Percentiles rank a stretch among this genome's conserved stretches.
Conservation (phyloP, 2,329 filamentous ascomycete species). For the Dactylonectria macrodidyma region DNA sequence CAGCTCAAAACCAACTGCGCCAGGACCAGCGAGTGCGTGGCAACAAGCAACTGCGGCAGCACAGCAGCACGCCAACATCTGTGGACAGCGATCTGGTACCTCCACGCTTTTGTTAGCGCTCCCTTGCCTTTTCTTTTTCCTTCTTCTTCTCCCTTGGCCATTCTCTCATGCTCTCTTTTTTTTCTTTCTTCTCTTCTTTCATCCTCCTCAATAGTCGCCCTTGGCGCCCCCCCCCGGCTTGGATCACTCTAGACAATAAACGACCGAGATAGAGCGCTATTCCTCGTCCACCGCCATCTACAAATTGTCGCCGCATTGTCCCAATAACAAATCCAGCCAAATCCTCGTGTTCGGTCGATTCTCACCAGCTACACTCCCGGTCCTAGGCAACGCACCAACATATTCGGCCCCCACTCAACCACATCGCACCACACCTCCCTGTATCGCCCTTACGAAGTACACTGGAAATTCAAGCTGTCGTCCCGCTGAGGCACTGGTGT, state of each 20-base stretch:
- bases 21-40: slow-evolving; percentile 1
- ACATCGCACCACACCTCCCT: slow-evolving; percentile 33
- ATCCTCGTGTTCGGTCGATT: slow-evolving; percentile 1
- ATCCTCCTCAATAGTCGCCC: slow-evolving; percentile 16
- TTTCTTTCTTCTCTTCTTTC: slow-evolving; percentile 1
- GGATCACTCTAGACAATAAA: slow-evolving; percentile 12
- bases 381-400: slow-evolving; percentile 24
- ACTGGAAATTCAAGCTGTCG: slow-evolving; percentile 35
- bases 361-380: slow-evolving; percentile 4
- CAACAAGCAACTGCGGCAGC: slow-evolving; percentile 1
- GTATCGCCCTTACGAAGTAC: slow-evolving; percentile 39
- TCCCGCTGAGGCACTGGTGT: slow-evolving; percentile 11
- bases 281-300: background rate
- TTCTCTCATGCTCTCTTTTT: slow-evolving; percentile 11
- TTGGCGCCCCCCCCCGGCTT: slow-evolving; percentile 30
- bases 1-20: background rate
- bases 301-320: background rate
- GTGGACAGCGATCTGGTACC: slow-evolving; percentile 23
- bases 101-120: slow-evolving; percentile 22
- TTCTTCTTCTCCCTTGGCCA: slow-evolving; percentile 18
- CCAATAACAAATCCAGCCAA: slow-evolving; percentile 8
- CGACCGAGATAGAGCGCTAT: background rate
- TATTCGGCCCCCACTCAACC: slow-evolving; percentile 38
- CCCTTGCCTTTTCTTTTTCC: slow-evolving; percentile 4
- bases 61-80: background rate